These are phyloP conservation scores for Diplodia seriata DNA, from an alignment of 2,329 filamentous ascomycete genomes.

Conservation along the genomic window DNA sequence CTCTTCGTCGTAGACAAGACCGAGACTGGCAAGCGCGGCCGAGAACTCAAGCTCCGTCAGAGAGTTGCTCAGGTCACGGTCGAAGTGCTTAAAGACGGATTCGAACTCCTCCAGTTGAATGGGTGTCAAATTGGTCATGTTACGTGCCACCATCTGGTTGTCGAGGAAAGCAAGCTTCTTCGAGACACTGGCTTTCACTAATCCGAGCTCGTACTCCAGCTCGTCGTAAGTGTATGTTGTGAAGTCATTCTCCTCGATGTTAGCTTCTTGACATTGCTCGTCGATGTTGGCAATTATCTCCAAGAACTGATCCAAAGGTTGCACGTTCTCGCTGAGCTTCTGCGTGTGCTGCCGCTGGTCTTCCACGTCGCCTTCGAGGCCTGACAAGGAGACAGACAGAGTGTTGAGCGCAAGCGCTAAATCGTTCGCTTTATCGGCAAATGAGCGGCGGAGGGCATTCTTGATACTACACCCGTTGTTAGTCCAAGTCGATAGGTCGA, in stretches of 20 bases:
- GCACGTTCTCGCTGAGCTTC: constrained; percentile 81
- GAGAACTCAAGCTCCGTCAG: constrained; percentile 95
- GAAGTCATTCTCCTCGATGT: constrained; percentile 99
- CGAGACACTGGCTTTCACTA: constrained; percentile 89
- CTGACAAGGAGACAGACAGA: constrained; percentile 91
- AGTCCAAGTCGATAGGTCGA: constrained; percentile 35
- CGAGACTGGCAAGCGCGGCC: constrained; percentile 91
- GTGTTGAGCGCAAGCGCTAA: constrained; percentile 96
- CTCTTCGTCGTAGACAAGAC: constrained; percentile 93
- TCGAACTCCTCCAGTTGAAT: constrained; percentile 99
- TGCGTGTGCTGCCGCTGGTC: constrained; percentile 90
- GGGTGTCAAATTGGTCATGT: constrained; percentile 98
- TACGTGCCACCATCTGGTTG: constrained; percentile 97
- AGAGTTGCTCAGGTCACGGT: constrained; percentile 88
- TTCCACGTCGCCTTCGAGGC: constrained; percentile 95
- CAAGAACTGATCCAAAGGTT: constrained; percentile 89
- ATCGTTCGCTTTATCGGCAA: constrained; percentile 98
- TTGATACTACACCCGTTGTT: constrained; percentile 72
- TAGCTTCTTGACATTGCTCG: constrained; percentile 89
- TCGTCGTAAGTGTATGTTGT: constrained; percentile 99
- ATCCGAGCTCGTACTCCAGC: constrained; percentile 86
- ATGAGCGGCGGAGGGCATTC: constrained; percentile 87
- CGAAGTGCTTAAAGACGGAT: constrained; percentile 97
- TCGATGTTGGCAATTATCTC: constrained; percentile 86
- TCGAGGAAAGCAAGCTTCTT: constrained; percentile 98